These are phyloP conservation scores for Theileria luwenshuni DNA, from an alignment of 169 alveolate species.

Conservation along the genomic window DNA sequence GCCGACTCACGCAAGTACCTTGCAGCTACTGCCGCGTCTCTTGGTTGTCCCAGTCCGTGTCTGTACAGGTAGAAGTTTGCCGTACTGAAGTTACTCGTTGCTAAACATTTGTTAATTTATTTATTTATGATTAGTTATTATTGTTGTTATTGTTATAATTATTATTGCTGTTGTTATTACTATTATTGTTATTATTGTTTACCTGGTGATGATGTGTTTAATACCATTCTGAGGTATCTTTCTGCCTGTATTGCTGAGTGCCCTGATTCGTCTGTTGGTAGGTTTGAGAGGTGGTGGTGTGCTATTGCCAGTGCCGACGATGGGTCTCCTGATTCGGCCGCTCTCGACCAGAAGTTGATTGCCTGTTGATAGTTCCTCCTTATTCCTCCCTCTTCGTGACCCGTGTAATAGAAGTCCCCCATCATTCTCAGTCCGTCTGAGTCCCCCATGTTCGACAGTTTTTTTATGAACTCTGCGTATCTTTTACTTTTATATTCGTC, in stretches of 20 bases:
- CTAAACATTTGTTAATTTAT: slow-evolving; percentile 24
- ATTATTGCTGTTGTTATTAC: background rate
- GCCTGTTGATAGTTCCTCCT: slow-evolving; percentile 77
- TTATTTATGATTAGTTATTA: background rate
- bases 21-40: slow-evolving; percentile 79
- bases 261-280: slow-evolving; percentile 10
- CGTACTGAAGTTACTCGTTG: slow-evolving; percentile 42
- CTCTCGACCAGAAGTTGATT: slow-evolving; percentile 79
- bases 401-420: slow-evolving; percentile 83
- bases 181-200: too few species aligned
- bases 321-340: slow-evolving; percentile 87
- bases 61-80: slow-evolving; percentile 73
- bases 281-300: slow-evolving; percentile 48
- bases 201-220: slow-evolving; percentile 26
- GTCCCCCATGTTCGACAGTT: slow-evolving; percentile 75
- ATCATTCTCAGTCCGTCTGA: slow-evolving; percentile 80
- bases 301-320: slow-evolving; percentile 86
- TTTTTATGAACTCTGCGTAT: slow-evolving; percentile 76
- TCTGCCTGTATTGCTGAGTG: slow-evolving; percentile 48
- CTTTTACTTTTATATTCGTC: slow-evolving; percentile 62
- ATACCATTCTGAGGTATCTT: slow-evolving; percentile 49
- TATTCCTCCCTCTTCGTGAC: slow-evolving; percentile 77
- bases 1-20: slow-evolving; percentile 78
- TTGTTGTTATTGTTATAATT: slow-evolving; percentile 20
- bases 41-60: slow-evolving; percentile 77